Conservation (phyloP, 495 filamentous ascomycete species). For the Neurospora sp. region DNA sequence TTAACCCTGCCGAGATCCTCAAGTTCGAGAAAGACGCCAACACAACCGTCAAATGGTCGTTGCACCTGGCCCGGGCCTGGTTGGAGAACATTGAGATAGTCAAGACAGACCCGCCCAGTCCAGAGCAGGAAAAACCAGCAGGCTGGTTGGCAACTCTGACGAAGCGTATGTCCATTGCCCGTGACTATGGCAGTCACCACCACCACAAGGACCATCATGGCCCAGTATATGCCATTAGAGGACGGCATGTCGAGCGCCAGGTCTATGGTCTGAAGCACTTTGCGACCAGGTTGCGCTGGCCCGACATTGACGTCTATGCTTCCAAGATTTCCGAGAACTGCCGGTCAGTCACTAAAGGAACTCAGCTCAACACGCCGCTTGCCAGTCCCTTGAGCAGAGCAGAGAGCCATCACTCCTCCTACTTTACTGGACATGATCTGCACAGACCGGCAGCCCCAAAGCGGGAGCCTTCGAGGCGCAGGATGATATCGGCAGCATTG, state of each 20-base stretch:
- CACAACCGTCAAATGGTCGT: constrained; percentile 66
- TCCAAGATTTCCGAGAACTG: constrained; percentile 31
- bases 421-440: constrained; percentile 14
- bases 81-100: constrained; percentile 58
- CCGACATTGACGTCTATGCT: constrained; percentile 30
- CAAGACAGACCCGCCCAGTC: constrained; percentile 28
- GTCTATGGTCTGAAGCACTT: constrained; percentile 47
- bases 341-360: constrained; percentile 25
- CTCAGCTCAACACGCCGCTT: constrained; percentile 32
- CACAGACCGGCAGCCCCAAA: constrained; percentile 9
- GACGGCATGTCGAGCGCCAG: constrained; percentile 40
- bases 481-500: constrained; percentile 33
- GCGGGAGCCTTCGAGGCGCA: constrained; percentile 21
- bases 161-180: constrained; percentile 38
- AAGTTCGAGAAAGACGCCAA: constrained; percentile 56
- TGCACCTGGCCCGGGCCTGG: constrained; percentile 64
- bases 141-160: constrained; percentile 44
- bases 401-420: constrained; percentile 32
- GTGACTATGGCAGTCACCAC: constrained; percentile 25
- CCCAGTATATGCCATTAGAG: constrained; percentile 31
- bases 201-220: constrained; percentile 20
- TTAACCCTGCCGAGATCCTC: constrained; percentile 49
- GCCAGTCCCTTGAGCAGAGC: constrained; percentile 19
- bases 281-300: constrained; percentile 47
- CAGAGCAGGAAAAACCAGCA: constrained; percentile 20